Conservation (phyloP, 2,329 filamentous ascomycete species). For the Monilinia laxa region DNA sequence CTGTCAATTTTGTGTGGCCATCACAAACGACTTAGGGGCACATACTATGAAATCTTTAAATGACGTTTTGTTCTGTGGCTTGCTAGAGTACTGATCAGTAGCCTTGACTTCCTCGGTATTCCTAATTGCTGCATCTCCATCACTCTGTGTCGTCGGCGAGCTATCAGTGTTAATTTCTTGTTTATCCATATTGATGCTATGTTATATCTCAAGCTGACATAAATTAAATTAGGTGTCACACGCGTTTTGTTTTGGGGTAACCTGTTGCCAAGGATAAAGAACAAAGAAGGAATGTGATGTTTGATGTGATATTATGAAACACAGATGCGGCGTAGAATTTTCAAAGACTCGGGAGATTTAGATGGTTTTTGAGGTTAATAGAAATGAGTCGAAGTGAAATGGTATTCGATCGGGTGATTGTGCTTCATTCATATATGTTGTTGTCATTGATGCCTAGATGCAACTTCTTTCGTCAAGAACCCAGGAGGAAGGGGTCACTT, state of each 20-base stretch:
- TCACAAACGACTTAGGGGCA: background rate
- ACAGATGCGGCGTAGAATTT: background rate
- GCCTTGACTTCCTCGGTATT: background rate
- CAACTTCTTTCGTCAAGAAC: background rate
- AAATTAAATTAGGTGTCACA: background rate
- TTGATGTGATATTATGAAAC: background rate
- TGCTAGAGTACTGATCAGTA: constrained; percentile 30
- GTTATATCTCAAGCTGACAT: too few species aligned
- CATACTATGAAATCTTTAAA: constrained; percentile 34
- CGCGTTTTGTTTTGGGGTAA: background rate
- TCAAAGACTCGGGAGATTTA: background rate
- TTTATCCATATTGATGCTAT: constrained; percentile 11
- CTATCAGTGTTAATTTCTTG: background rate
- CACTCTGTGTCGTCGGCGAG: constrained; percentile 2
- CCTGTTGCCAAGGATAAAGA: constrained; percentile 1
- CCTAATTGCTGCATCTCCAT: constrained; percentile 4
- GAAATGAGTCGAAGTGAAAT: background rate
- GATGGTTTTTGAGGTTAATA: background rate
- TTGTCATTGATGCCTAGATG: background rate
- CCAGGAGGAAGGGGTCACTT: background rate
- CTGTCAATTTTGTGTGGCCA: background rate
- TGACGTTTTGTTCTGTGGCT: constrained; percentile 31
- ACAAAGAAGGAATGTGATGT: constrained; percentile 6
- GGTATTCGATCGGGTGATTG: background rate
- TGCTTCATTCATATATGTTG: background rate